Base-by-base conservation (phyloP, 768 basidiomycete genomes). In the Cyclocybe cylindracea region DNA sequence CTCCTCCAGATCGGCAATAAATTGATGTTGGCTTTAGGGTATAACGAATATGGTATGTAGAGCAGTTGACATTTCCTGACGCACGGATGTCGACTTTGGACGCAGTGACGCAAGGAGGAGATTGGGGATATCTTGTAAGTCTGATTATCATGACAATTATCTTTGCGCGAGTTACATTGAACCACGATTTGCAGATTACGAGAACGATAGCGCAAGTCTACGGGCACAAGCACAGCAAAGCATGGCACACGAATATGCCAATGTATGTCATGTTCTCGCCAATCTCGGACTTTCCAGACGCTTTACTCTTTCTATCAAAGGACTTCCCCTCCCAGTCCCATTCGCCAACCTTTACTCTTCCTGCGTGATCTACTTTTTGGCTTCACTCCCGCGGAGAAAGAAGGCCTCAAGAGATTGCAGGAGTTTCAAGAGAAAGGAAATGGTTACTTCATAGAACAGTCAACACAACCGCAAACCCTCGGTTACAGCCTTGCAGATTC, bases 401-500 rank as follows among this genome's bases (percentile, higher is more conserved):
- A 61, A 9, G 70, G 68, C 1, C 19, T 70, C 11, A 59, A 66
- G 43, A 53, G 65, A 5, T 53, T 63, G 2, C 16, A 54, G 29
- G 59, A 59, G 59, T 74, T 69, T 53, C 10, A 42, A 4, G 46
- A 43, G 1, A 53, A 61, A 35, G 67, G 71, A 10, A 42, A 39
- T 0, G 79, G 76, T 3, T 81, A 80, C 55, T 60, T 58, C 39
- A 24, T 38, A 5, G 54, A 67, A 34, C 79, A 79, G 55, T 60
- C 69, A 0, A 80, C 77, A 0, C 67, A 72, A 48, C 78, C 79
- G 0, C 79, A 80, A 55, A 81, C 79, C 0, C 55, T 81, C 10
- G 82, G 78, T 0, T 84, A 84, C 52, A 53, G 68, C 5, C 65
- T 85, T 3, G 65, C 78, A 0, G 84, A 85, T 56, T 84, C 82